Evolutionary conservation across 495 filamentous ascomycete genomes (phyloP).

Genomic region (Aspergillus nanangensis): DNA sequence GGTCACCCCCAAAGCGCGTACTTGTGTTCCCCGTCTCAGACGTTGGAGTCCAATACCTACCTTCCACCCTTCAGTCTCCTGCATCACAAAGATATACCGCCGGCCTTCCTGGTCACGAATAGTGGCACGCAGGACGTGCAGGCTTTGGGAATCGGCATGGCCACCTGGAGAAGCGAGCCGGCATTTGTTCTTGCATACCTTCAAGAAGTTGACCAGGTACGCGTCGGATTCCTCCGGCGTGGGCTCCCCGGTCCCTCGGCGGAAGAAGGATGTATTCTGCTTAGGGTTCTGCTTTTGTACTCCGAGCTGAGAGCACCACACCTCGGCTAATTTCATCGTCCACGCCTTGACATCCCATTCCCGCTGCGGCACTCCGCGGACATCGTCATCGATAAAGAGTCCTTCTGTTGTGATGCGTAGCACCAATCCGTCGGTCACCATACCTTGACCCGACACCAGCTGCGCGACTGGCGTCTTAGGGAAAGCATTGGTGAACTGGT

Average conservation of each 20-base stretch:
- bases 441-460: constrained; percentile 67
- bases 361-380: constrained; percentile 77
- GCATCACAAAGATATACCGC: constrained; percentile 76
- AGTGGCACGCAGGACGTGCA: constrained; percentile 79
- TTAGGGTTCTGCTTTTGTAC: constrained; percentile 16
- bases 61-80: constrained; percentile 89
- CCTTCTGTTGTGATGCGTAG: constrained; percentile 84
- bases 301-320: constrained; percentile 66
- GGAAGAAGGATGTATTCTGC: constrained; percentile 30
- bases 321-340: constrained; percentile 89
- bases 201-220: constrained; percentile 52
- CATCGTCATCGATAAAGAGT: constrained; percentile 93
- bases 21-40: constrained; percentile 66
- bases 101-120: constrained; percentile 81
- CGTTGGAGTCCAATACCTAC: constrained; percentile 75
- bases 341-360: constrained; percentile 99
- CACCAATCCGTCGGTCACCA: constrained; percentile 81
- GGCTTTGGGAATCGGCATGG: constrained; percentile 16
- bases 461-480: constrained; percentile 76
- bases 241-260: constrained; percentile 31
- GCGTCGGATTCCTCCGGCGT: constrained; percentile 60
- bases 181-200: constrained; percentile 60
- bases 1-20: constrained; percentile 58
- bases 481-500: constrained; percentile 80
- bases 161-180: constrained; percentile 39